Evolutionary conservation across 805 yeast genomes (phyloP).

Genomic region (Kodamaea nitidulidarum): DNA sequence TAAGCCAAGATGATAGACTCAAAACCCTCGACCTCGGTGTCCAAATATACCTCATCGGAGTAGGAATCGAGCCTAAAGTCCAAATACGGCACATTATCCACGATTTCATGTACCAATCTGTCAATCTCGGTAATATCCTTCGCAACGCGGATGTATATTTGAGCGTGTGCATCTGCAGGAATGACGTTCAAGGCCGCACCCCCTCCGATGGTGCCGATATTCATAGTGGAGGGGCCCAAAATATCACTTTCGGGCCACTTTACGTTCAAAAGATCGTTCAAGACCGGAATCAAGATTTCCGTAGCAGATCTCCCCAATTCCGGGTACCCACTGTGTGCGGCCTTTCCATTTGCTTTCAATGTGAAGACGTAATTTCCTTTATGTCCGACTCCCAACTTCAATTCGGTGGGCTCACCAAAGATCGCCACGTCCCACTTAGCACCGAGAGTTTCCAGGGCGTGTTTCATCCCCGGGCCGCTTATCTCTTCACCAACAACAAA

Average conservation of each 20-base stretch:
- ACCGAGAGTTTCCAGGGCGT: conserved; percentile 37
- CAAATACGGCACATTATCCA: conserved; percentile 26
- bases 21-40: conserved; percentile 63
- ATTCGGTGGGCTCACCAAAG: conserved; percentile 75
- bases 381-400: conserved; percentile 65
- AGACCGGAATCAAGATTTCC: conserved; percentile 48
- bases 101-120: conserved; percentile 30
- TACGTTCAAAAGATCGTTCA: conserved; percentile 41
- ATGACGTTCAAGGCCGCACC: conserved; percentile 68
- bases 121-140: conserved; percentile 38
- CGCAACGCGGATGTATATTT: conserved; percentile 52
- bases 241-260: conserved; percentile 48
- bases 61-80: conserved; percentile 13
- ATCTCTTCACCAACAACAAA: conserved; percentile 71
- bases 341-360: conserved; percentile 48
- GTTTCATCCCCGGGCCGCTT: conserved; percentile 60
- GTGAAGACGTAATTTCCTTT: conserved; percentile 51
- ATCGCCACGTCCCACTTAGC: conserved; percentile 56
- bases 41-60: conserved; percentile 45
- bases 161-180: conserved; percentile 54
- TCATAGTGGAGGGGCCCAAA: conserved; percentile 60
- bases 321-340: conserved; percentile 70
- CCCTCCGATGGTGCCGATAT: conserved; percentile 53
- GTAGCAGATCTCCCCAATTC: conserved; percentile 63
- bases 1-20: conserved; percentile 49